Evolutionary conservation across 257 asterid genomes (phyloP), one percentile per base, ranked within the genome.

Genomic region (Fraxinus quadrangulata): DNA sequence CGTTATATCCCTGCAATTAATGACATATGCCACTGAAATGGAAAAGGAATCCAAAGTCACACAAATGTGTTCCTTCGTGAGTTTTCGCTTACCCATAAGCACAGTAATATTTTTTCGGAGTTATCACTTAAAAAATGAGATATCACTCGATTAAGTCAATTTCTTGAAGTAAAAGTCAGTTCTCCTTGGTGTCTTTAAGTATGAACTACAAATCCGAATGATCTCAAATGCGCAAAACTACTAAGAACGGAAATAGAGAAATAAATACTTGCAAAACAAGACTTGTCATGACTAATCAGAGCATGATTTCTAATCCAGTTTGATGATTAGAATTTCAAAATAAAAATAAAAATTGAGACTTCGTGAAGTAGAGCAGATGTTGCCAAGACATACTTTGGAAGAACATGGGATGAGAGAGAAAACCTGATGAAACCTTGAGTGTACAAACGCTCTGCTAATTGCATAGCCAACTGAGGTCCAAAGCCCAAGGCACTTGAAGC

Each of bases 391-490:
- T 33, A 56, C 17, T 65, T 54, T 31, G 73, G 21, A 40, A 72
- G 70, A 78, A 68, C 54, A 59, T 63, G 45, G 3, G 78, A 66
- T 67, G 59, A 73, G 82, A 78, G 67, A 45, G 45, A 71, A 75
- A 81, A 93, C 97, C 98, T 93, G 92, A 92, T 88, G 81, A 84
- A 93, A 86, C 98, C 98, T 87, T 90, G 98, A 77, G 96, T 93
- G 68, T 93, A 93, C 77, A 93, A 85, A 73, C 97, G 98, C 88
- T 93, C 98, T 70, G 98, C 98, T 87, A 93, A 82, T 78, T 93
- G 98, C 98, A 92, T 94, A 72, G 98, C 90, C 76, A 88, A 81
- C 90, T 90, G 97, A 47, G 98, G 97, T 65, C 98, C 96, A 75
- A 89, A 89, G 36, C 98, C 96, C 83, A 94, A 83, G 70, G 97